These are phyloP conservation scores for Cryomyces antarcticus DNA, from an alignment of 495 filamentous ascomycete species.

Conservation along the genomic window DNA sequence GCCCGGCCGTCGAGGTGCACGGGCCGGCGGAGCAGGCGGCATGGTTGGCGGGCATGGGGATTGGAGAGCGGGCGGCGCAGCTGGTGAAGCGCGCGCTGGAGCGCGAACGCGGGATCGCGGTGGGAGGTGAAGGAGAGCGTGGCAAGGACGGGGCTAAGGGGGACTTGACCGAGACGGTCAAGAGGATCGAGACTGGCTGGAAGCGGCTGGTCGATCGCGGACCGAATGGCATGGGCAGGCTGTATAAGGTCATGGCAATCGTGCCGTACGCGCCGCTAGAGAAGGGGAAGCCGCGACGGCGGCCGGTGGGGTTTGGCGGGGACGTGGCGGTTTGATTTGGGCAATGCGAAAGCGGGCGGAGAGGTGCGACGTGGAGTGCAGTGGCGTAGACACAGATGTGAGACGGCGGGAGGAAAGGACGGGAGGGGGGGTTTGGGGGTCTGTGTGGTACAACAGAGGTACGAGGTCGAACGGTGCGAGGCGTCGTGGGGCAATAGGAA, in stretches of 20 bases:
- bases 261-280: constrained; percentile 66
- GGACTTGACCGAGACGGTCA: constrained; percentile 25
- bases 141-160: too few relatives aligned
- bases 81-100: constrained; percentile 27
- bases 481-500: too few relatives aligned
- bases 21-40: constrained; percentile 74
- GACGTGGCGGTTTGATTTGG: constrained; percentile 22
- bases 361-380: too few relatives aligned
- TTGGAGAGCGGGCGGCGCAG: constrained; percentile 52
- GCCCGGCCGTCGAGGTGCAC: constrained; percentile 69
- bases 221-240: constrained; percentile 67
- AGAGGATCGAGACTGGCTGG: constrained; percentile 52
- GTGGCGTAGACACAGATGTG: too few relatives aligned
- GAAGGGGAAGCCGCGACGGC: constrained; percentile 31
- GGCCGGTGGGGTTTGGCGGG: constrained; percentile 86
- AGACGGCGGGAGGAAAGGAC: too few relatives aligned
- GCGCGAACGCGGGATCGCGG: constrained; percentile 3
- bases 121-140: constrained; percentile 1
- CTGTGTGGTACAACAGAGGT: too few relatives aligned
- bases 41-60: constrained; percentile 65
- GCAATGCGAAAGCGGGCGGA: too few relatives aligned
- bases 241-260: constrained; percentile 87
- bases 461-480: too few relatives aligned
- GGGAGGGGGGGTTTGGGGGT: too few relatives aligned
- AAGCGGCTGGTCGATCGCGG: constrained; percentile 59